Percentiles rank a stretch among this genome's conserved stretches.
Conservation (phyloP, 2,329 filamentous ascomycete genomes). For the Beauveria rudraprayagi region DNA sequence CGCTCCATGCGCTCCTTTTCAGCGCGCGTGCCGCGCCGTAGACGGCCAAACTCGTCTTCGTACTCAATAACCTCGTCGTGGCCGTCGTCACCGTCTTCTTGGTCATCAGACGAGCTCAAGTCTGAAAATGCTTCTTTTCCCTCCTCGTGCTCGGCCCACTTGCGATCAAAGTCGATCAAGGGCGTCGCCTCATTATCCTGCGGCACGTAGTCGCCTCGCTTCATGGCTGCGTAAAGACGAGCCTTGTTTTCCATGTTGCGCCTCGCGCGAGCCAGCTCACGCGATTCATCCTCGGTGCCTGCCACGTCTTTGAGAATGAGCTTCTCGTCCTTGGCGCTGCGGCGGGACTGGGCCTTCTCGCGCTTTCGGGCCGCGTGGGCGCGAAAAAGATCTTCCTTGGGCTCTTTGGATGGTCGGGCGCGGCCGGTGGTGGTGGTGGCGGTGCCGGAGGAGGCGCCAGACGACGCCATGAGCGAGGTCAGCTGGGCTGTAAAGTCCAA, state of each 20-base stretch:
- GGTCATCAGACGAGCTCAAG: slow-evolving; percentile 25
- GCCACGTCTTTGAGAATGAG: slow-evolving; percentile 44
- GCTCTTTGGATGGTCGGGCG: slow-evolving; percentile 37
- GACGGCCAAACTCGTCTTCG: slow-evolving; percentile 86
- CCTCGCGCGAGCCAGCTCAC: slow-evolving; percentile 62
- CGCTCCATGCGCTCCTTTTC: slow-evolving; percentile 59
- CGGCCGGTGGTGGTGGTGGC: slow-evolving; percentile 30
- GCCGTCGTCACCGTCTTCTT: slow-evolving; percentile 31
- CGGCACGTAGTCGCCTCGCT: slow-evolving; percentile 74
- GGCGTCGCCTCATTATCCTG: slow-evolving; percentile 56
- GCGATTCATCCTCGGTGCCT: slow-evolving; percentile 55
- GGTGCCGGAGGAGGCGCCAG: slow-evolving; percentile 26
- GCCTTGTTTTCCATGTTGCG: slow-evolving; percentile 87
- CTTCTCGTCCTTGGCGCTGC: slow-evolving; percentile 42
- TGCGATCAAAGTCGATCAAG: slow-evolving; percentile 89
- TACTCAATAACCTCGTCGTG: slow-evolving; percentile 69
- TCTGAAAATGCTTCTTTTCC: slow-evolving; percentile 41
- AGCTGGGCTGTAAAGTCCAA: slow-evolving; percentile 86
- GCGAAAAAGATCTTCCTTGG: slow-evolving; percentile 40
- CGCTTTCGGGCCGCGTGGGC: slow-evolving; percentile 16
- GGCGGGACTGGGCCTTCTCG: slow-evolving; percentile 16
- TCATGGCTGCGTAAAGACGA: slow-evolving; percentile 79
- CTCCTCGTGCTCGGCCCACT: slow-evolving; percentile 73
- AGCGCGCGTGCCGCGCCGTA: slow-evolving; percentile 61
- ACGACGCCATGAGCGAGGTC: slow-evolving; percentile 65